Evolutionary conservation across 345 rosid species (phyloP).

Genomic region (Citrus unshiu): DNA sequence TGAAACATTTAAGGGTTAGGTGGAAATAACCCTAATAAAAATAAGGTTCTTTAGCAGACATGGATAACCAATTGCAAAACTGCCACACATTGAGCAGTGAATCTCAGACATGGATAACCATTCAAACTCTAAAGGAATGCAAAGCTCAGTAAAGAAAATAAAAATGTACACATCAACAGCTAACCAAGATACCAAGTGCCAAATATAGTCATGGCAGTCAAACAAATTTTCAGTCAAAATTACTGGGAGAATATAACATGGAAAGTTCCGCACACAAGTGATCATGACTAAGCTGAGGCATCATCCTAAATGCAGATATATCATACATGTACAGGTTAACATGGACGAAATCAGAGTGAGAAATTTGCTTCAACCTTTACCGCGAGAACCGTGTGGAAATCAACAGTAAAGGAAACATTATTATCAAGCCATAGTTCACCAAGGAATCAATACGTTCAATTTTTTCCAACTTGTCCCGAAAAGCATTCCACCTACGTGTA

Average conservation of each 20-base stretch:
- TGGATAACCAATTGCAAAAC: no score
- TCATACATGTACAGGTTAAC: not conserved
- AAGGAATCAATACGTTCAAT: conserved; percentile 50
- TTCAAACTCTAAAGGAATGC: not conserved
- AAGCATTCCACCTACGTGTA: conserved; percentile 26
- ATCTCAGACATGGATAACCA: not conserved
- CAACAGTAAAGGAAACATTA: conserved; percentile 46
- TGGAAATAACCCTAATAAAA: no score
- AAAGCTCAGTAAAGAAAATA: not conserved
- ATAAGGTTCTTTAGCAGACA: no score
- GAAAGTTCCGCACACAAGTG: not conserved
- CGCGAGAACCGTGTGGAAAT: conserved; percentile 37
- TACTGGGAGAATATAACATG: not conserved
- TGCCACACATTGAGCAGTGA: not conserved
- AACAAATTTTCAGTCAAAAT: not conserved
- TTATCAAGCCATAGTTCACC: conserved; percentile 54
- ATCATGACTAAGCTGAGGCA: not conserved
- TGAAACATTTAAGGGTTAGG: no score
- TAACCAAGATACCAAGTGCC: not conserved
- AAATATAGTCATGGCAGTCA: not conserved
- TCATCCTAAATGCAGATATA: not conserved
- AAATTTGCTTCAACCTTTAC: conserved; percentile 10
- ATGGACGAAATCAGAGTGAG: not conserved
- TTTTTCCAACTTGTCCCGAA: conserved; percentile 34
- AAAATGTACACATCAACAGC: not conserved